A percentile compares a stretch with the other conserved stretches of the same genome.
phyloP scores from a whole-genome alignment of 2,329 filamentous ascomycete species.

The Aspergillus sp. region DNA sequence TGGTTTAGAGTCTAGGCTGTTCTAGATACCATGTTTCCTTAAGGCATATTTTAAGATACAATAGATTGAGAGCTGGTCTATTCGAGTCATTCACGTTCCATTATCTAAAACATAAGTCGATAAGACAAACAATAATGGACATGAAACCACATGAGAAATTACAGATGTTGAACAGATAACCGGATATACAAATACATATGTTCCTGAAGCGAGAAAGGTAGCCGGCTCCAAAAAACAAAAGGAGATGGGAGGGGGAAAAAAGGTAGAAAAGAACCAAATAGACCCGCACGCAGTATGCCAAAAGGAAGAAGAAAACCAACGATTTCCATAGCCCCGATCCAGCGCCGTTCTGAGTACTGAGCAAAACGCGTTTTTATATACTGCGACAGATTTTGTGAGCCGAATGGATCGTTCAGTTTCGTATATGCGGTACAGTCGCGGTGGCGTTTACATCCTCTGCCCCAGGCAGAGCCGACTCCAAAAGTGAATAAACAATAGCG shows the following conservation, averaged over 20 bases:
- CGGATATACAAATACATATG: constrained; percentile 39
- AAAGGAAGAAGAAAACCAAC: constrained; percentile 11
- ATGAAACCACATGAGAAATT: constrained; percentile 15
- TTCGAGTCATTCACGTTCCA: constrained; percentile 25
- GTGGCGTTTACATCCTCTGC: background rate
- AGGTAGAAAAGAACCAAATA: constrained; percentile 15
- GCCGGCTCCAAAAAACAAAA: constrained; percentile 23
- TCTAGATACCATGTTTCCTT: too few species aligned
- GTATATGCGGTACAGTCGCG: background rate
- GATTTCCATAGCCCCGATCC: constrained; percentile 10
- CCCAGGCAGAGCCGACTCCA: constrained; percentile 11
- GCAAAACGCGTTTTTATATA: constrained; percentile 3
- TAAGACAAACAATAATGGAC: constrained; percentile 20
- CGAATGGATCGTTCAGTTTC: background rate
- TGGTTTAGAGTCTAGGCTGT: too few species aligned
- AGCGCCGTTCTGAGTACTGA: constrained; percentile 11
- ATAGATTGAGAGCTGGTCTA: too few species aligned
- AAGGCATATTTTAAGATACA: too few species aligned
- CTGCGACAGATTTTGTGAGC: background rate
- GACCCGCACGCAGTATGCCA: constrained; percentile 14
- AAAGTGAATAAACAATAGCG: constrained; percentile 7
- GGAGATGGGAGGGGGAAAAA: constrained; percentile 12
- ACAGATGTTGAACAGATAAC: constrained; percentile 21
- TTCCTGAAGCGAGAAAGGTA: constrained; percentile 24
- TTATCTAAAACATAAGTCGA: constrained; percentile 29